These are phyloP conservation scores for Cucurbita ficifolia DNA, from an alignment of 306 rosid species.

Conservation along the genomic window DNA sequence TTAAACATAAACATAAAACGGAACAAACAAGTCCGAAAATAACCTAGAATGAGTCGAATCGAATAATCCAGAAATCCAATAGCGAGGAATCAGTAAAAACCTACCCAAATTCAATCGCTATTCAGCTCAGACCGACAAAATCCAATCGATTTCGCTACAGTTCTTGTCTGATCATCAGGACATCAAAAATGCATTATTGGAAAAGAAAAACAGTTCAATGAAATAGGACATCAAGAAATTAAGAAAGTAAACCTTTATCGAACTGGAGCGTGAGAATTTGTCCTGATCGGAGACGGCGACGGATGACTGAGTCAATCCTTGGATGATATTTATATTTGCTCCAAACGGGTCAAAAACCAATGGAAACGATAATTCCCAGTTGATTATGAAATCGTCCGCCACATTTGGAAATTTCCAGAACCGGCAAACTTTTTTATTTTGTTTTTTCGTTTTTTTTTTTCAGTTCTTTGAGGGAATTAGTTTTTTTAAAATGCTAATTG, in stretches of 20 bases:
- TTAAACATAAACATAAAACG: neutral
- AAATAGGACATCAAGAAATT: neutral
- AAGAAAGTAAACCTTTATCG: neutral
- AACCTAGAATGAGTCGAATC: neutral
- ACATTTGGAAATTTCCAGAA: neutral
- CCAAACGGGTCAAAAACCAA: neutral
- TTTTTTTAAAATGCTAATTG: neutral
- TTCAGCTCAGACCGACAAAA: neutral
- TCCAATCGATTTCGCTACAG: neutral
- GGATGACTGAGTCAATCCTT: neutral
- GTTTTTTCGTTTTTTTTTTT: neutral
- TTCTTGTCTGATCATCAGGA: neutral
- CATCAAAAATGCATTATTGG: neutral
- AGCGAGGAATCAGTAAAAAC: neutral
- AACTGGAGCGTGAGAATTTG: neutral
- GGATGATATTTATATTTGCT: neutral
- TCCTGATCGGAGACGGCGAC: neutral
- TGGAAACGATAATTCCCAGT: neutral
- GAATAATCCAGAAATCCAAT: slow-evolving; percentile 4
- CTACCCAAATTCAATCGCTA: neutral
- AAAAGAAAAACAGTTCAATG: neutral
- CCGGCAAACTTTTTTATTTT: neutral
- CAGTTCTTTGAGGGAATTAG: too few relatives aligned
- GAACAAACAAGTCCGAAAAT: neutral
- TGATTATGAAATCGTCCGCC: neutral